Conservation (phyloP, 805 yeast species). For the Metschnikowia proteae region DNA sequence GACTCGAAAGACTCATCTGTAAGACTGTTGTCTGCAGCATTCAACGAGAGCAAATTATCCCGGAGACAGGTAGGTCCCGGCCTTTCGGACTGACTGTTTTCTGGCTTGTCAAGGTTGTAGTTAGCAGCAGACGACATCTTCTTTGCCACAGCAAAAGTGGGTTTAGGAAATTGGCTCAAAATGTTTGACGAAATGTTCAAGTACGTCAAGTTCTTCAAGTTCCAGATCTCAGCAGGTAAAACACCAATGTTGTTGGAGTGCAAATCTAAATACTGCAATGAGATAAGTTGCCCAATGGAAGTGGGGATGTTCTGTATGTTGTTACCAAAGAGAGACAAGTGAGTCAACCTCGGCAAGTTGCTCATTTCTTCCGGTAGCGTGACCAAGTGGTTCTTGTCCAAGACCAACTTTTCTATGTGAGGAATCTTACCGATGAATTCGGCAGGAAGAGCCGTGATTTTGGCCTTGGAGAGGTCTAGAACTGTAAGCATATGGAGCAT, state of each 20-base stretch:
- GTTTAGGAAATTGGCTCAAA: slow-evolving; percentile 56
- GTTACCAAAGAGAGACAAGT: slow-evolving; percentile 69
- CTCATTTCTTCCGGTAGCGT: slow-evolving; percentile 69
- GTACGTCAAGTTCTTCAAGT: slow-evolving; percentile 48
- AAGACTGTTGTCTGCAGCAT: slow-evolving; percentile 79
- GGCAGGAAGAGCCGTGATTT: slow-evolving; percentile 67
- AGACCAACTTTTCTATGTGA: slow-evolving; percentile 63
- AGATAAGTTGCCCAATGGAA: slow-evolving; percentile 55
- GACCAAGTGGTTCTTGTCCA: slow-evolving; percentile 81
- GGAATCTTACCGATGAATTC: slow-evolving; percentile 60
- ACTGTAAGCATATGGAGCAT: slow-evolving; percentile 60
- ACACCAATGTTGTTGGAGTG: slow-evolving; percentile 79
- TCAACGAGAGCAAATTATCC: slow-evolving; percentile 51
- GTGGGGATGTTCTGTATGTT: slow-evolving; percentile 69
- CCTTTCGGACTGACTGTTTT: not conserved
- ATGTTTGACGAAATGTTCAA: slow-evolving; percentile 75
- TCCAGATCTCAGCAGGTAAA: slow-evolving; percentile 67
- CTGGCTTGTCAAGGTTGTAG: not conserved
- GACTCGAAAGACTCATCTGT: slow-evolving; percentile 72
- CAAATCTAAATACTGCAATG: slow-evolving; percentile 65
- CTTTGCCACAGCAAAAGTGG: slow-evolving; percentile 34
- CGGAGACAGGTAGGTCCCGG: slow-evolving; percentile 31
- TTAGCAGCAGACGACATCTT: slow-evolving; percentile 28
- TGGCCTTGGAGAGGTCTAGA: slow-evolving; percentile 77
- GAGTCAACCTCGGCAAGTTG: slow-evolving; percentile 52